Conservation (phyloP, 2,329 filamentous ascomycete genomes). For the Aureobasidium sp. region DNA sequence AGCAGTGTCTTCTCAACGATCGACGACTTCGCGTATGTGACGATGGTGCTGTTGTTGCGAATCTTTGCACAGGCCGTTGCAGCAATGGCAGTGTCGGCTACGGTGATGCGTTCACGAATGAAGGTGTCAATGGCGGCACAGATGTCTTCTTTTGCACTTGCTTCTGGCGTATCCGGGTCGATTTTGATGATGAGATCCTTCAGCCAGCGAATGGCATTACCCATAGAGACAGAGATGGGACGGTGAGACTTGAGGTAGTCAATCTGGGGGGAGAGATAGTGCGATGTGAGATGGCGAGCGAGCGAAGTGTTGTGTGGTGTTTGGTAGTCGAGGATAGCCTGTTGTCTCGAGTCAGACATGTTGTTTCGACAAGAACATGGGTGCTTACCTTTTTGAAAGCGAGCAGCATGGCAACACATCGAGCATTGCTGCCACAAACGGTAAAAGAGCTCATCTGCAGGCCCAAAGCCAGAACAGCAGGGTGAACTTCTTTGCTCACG, state of each 20-base stretch:
- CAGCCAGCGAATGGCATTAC: constrained; percentile 89
- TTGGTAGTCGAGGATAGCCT: constrained; percentile 89
- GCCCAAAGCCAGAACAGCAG: constrained; percentile 74
- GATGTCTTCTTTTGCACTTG: constrained; percentile 71
- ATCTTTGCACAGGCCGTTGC: constrained; percentile 70
- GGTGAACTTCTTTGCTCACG: constrained; percentile 68
- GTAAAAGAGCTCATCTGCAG: constrained; percentile 86
- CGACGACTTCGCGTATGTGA: constrained; percentile 80
- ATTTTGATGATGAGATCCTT: constrained; percentile 89
- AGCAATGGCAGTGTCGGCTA: constrained; percentile 81
- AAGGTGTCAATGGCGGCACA: constrained; percentile 80
- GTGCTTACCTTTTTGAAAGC: constrained; percentile 74
- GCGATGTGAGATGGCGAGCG: constrained; percentile 82
- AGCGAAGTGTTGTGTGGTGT: constrained; percentile 80
- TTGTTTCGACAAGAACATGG: neutral
- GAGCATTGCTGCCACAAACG: constrained; percentile 80
- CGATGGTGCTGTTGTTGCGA: constrained; percentile 68
- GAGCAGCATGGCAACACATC: constrained; percentile 78
- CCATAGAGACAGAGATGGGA: constrained; percentile 95
- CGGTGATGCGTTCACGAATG: constrained; percentile 80
- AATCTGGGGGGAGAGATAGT: constrained; percentile 89
- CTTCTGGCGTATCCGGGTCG: constrained; percentile 76
- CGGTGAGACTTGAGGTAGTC: constrained; percentile 88
- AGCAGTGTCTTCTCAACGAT: constrained; percentile 79
- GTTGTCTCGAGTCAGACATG: neutral